These are phyloP conservation scores for Trichoderma atrobrunneum DNA, from an alignment of 2,329 filamentous ascomycete genomes.

Conservation along the genomic window DNA sequence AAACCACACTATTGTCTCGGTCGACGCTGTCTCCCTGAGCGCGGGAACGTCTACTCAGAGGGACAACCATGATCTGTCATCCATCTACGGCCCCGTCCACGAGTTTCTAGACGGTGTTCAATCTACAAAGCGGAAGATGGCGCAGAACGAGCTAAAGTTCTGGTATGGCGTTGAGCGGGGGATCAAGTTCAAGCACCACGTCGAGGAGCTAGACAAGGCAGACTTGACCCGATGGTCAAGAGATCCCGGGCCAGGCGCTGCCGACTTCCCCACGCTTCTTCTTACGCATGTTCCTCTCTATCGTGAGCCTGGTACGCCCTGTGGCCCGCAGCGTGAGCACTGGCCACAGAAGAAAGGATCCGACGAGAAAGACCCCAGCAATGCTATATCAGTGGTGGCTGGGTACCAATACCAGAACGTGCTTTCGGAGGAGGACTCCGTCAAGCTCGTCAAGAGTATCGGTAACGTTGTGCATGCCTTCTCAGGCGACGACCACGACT, in stretches of 20 bases:
- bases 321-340: conserved; percentile 80
- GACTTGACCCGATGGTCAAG: conserved; percentile 32
- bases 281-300: conserved; percentile 91
- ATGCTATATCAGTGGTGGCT: conserved; percentile 70
- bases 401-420: conserved; percentile 99
- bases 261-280: conserved; percentile 80
- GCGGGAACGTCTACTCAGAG: conserved; percentile 58
- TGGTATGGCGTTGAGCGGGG: conserved; percentile 60
- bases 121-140: conserved; percentile 62
- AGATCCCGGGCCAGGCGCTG: conserved; percentile 43
- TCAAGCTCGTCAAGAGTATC: conserved; percentile 70
- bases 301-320: conserved; percentile 76
- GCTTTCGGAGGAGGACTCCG: conserved; percentile 71
- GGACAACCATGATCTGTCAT: conserved; percentile 49
- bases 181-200: conserved; percentile 54
- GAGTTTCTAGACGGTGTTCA: conserved; percentile 72
- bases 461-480: conserved; percentile 85
- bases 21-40: conserved; percentile 85
- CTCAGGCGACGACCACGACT: conserved; percentile 96
- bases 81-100: conserved; percentile 72
- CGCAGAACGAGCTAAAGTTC: conserved; percentile 64
- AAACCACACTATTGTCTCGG: conserved; percentile 91
- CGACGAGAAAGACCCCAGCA: conserved; percentile 66
- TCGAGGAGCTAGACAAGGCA: conserved; percentile 56
- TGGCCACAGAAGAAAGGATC: conserved; percentile 68